Conservation (phyloP, 495 filamentous ascomycete species). For the Aspergillus indologenus region DNA sequence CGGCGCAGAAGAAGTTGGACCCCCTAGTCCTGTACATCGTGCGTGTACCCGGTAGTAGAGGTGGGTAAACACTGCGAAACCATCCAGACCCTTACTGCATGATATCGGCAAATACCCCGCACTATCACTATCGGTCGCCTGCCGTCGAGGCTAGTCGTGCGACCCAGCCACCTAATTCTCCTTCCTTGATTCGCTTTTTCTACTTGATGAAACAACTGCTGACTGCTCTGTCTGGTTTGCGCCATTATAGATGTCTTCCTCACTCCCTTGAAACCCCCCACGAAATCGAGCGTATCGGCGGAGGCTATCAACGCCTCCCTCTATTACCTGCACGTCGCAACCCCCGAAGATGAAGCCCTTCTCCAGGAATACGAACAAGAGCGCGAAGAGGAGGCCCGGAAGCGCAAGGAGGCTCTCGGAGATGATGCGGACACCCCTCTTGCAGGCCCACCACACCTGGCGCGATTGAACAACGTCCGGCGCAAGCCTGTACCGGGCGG, state of each 20-base stretch:
- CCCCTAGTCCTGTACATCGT: constrained; percentile 86
- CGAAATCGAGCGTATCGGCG: constrained; percentile 76
- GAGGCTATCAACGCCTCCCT: constrained; percentile 84
- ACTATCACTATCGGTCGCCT: constrained; percentile 10
- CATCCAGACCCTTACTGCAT: neutral
- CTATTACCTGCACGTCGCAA: constrained; percentile 84
- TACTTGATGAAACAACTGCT: constrained; percentile 17
- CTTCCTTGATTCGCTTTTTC: neutral
- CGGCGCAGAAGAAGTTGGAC: constrained; percentile 58
- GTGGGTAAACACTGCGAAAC: constrained; percentile 41
- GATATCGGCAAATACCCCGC: constrained; percentile 2
- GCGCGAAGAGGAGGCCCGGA: constrained; percentile 42
- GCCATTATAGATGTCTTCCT: constrained; percentile 74
- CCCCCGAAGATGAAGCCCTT: constrained; percentile 54
- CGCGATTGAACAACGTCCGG: constrained; percentile 40
- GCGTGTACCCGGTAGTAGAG: constrained; percentile 84
- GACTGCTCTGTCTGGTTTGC: constrained; percentile 9
- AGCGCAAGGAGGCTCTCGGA: constrained; percentile 38
- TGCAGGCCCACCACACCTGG: constrained; percentile 25
- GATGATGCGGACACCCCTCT: constrained; percentile 24
- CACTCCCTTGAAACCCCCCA: constrained; percentile 82
- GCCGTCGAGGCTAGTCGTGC: neutral
- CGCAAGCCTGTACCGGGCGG: constrained; percentile 40
- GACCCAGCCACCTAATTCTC: neutral
- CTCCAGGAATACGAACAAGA: constrained; percentile 46